Conservation (phyloP, 129 eudicot genomes). For the Erigeron canadensis region DNA sequence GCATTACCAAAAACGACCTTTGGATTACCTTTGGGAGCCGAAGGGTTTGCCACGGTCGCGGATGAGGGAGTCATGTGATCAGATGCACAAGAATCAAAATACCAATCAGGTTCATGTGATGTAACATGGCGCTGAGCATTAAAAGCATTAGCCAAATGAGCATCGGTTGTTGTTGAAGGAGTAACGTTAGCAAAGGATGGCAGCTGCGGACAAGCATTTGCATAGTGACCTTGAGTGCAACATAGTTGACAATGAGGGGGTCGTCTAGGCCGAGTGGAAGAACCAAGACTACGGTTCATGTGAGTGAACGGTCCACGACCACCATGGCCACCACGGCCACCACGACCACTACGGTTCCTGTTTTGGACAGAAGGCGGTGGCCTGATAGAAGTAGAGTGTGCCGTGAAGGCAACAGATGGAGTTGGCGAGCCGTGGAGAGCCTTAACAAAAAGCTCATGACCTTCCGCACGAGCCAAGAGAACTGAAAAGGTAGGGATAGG, state of each 20-base stretch:
- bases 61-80: not conserved
- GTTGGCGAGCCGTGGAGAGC: not conserved
- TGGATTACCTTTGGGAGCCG: not conserved
- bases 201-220: not conserved
- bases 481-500: not conserved
- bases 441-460: not conserved
- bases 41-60: not conserved
- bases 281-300: not conserved
- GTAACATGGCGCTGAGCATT: too few relatives aligned
- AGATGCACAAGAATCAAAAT: not conserved
- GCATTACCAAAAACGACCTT: not conserved
- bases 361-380: not conserved
- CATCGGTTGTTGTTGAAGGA: too few relatives aligned
- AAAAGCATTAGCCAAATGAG: too few relatives aligned
- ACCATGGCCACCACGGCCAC: not conserved
- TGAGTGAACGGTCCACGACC: not conserved
- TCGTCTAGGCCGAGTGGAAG: too few relatives aligned
- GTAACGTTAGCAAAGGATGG: not conserved
- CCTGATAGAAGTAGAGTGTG: too few relatives aligned
- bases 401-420: not conserved
- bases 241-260: slow-evolving; percentile 1
- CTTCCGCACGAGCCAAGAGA: not conserved
- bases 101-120: not conserved
- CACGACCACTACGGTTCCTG: not conserved
- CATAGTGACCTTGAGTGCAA: not conserved